These are phyloP conservation scores for Sclerotinia nivalis DNA, from an alignment of 2,329 filamentous ascomycete species.

Conservation along the genomic window DNA sequence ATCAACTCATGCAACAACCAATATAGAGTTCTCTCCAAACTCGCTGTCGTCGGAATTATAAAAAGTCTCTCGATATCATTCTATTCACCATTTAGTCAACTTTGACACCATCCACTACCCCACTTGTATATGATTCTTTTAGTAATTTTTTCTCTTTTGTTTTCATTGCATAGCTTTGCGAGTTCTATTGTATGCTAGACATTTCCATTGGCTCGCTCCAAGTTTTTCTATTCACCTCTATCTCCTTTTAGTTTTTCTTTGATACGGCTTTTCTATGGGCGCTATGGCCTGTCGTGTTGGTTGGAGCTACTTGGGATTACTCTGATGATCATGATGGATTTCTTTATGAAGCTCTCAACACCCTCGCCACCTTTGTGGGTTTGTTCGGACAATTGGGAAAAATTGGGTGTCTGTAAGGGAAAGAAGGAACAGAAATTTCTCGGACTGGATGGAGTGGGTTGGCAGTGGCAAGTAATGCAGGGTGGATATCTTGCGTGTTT, in stretches of 20 bases:
- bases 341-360: slow-evolving; percentile 23
- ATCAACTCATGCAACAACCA: slow-evolving; percentile 43
- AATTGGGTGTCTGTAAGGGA: slow-evolving; percentile 21
- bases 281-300: slow-evolving; percentile 18
- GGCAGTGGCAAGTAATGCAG: slow-evolving; percentile 9
- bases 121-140: slow-evolving; percentile 27
- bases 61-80: background rate
- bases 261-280: slow-evolving; percentile 18
- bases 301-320: slow-evolving; percentile 19
- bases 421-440: slow-evolving; percentile 16
- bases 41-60: background rate
- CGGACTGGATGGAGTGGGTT: background rate
- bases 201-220: slow-evolving; percentile 13
- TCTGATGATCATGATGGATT: slow-evolving; percentile 25
- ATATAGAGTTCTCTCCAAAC: slow-evolving; percentile 31
- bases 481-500: slow-evolving; percentile 12
- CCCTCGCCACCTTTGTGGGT: slow-evolving; percentile 8
- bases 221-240: slow-evolving; percentile 12
- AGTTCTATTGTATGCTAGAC: slow-evolving; percentile 22
- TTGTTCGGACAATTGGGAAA: slow-evolving; percentile 15
- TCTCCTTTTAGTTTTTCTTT: slow-evolving; percentile 22
- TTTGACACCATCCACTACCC: slow-evolving; percentile 22
- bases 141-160: slow-evolving; percentile 28
- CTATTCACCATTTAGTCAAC: slow-evolving; percentile 18
- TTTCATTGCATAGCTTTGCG: slow-evolving; percentile 39